Evolutionary conservation across 345 rosid genomes (phyloP), one percentile per base, ranked within the genome.

Genomic region (Brassica napus): DNA sequence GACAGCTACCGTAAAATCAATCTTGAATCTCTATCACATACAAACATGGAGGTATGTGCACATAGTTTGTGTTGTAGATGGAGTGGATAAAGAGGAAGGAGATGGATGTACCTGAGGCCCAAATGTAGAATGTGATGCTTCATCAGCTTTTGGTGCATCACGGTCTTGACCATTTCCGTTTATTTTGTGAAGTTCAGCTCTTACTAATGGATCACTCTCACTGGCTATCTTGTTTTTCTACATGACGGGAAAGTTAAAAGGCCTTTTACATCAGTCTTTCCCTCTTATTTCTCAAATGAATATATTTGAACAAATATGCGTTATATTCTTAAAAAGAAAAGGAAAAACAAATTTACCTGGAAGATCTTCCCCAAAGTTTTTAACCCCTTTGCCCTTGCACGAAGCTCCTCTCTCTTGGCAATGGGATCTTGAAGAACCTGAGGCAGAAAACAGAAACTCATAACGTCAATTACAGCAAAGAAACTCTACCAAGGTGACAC

Each of bases 341-440:
- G 31, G 57, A 52, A 15, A 15, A 77, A 59, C 12, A 72, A 2
- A 71, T 26, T 65, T 82, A 95, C 99, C 98, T 91, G 96, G 84
- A 95, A 92, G 79, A 93, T 90, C 87, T 89, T 95, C 32, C 98
- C 98, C 35, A 95, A 88, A 76, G 97, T 87, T 86, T 95, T 95
- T 86, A 95, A 79, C 23, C 96, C 98, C 86, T 95, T 93, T 23
- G 99, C 99, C 82, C 97, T 89, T 21, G 88, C 86, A 70, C 94
- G 93, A 72, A 93, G 91, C 76, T 93, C 99, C 75, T 95, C 99
- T 88, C 86, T 93, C 88, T 85, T 91, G 77, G 79, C 89, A 61
- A 58, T 88, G 79, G 84, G 90, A 67, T 95, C 99, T 89, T 93
- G 99, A 87, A 95, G 98, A 79, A 95, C 98, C 99, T 95, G 84